A percentile compares a stretch with the other conserved stretches of the same genome.
These are phyloP conservation scores for Neoboletus brunneissimus DNA, from an alignment of 768 basidiomycete genomes.

Conservation along the genomic window DNA sequence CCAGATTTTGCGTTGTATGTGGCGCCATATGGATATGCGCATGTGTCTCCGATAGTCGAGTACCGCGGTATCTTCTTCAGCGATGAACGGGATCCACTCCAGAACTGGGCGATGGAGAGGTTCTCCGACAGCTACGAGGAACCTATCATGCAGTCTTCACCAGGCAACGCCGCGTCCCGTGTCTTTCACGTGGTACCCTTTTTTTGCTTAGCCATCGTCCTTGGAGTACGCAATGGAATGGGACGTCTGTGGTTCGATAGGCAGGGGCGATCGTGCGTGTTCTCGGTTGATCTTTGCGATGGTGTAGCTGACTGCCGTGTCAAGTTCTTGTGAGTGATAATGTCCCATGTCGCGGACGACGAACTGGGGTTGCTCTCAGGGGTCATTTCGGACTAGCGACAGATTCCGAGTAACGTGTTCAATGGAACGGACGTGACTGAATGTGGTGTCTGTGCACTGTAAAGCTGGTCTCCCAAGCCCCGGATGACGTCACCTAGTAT, in stretches of 20 bases:
- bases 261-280: background rate
- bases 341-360: background rate
- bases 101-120: too few relatives aligned
- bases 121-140: too few relatives aligned
- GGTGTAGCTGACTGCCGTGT: background rate
- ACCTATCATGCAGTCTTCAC: too few relatives aligned
- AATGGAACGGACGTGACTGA: background rate
- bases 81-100: background rate
- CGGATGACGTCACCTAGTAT: background rate
- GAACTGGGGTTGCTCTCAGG: background rate
- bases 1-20: background rate
- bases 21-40: background rate
- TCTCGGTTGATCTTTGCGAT: background rate
- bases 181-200: too few relatives aligned
- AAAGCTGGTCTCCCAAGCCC: background rate
- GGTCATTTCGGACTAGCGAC: background rate
- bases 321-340: background rate
- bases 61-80: constrained; percentile 47
- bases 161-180: too few relatives aligned
- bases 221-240: too few relatives aligned
- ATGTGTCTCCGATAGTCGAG: constrained; percentile 49
- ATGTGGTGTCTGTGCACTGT: background rate
- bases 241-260: constrained; percentile 40
- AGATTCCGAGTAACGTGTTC: background rate
- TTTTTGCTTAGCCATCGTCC: too few relatives aligned